phyloP scores from a whole-genome alignment of 2,329 filamentous ascomycete genomes.

The Cladophialophora yegresii region DNA sequence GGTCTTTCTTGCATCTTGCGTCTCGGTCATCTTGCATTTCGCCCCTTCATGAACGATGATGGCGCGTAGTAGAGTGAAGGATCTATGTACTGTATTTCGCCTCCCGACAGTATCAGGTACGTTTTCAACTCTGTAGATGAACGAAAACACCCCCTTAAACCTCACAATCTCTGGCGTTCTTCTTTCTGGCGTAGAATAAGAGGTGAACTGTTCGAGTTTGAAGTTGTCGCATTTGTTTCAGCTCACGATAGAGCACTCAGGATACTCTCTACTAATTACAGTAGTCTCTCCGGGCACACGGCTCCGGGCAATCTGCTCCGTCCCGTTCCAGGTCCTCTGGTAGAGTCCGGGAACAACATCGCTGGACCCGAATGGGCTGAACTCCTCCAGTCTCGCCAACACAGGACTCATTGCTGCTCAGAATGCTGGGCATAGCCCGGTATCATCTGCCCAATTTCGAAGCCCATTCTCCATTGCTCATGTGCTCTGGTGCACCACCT shows the following conservation, averaged over 20 bases:
- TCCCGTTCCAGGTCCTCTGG: not conserved
- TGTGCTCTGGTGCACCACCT: not conserved
- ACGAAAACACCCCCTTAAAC: too few species aligned
- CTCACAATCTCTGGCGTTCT: not conserved
- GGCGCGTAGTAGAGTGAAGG: too few species aligned
- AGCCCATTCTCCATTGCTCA: not conserved
- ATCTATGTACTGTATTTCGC: too few species aligned
- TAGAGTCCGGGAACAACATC: not conserved
- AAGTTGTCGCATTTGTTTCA: not conserved
- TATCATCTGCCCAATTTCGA: not conserved
- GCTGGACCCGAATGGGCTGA: not conserved
- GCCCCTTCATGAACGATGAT: too few species aligned
- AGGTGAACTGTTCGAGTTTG: not conserved
- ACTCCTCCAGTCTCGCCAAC: not conserved
- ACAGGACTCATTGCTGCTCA: not conserved
- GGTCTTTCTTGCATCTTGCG: too few species aligned
- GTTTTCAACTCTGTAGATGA: too few species aligned
- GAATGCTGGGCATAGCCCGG: not conserved
- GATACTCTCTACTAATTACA: not conserved
- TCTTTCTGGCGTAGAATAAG: not conserved
- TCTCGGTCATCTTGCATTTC: too few species aligned
- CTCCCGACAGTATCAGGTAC: too few species aligned
- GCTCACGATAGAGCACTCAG: not conserved
- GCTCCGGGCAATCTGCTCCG: not conserved
- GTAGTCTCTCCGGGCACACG: not conserved